Evolutionary conservation across 768 basidiomycete species (phyloP), one percentile per base, ranked within the genome.

Genomic region (Pulveroboletus frians): DNA sequence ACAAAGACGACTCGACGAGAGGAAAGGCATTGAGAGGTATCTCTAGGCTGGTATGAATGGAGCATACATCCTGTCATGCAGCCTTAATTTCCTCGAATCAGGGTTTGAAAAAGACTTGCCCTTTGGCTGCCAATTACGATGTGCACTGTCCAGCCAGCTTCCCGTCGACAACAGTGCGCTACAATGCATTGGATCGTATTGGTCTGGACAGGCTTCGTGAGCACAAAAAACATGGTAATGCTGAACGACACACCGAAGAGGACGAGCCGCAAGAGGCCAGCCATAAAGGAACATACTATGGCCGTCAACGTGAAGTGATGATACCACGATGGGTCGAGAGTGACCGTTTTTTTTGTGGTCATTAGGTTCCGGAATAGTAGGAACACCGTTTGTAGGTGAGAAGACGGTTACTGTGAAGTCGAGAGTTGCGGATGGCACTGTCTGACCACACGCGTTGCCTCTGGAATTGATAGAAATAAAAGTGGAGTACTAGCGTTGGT

Each of bases 101-200:
- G 10, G 43, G n/a, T 32, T 45, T 27, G 49, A 31, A 85, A 51
- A 46, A 45, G 13, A 54, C 62, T 51, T 50, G 44, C 92, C 90
- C 52, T 90, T 79, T 3, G 92, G 92, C 63, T 96, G 92, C 92
- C 92, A 96, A 59, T 84, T 85, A 52, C 65, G 73, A 62, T 77
- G 75, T 35, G 63, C 68, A 21, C 69, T 64, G 63, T 92, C 92
- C 47, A 92, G 65, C 92, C 92, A 95, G 57, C 76, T 78, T 26
- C 92, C 92, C 35, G 72, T 73, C 41, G 75, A 84, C 40, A 92
- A 65, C 23, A 93, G 67, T 5, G 88, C 76, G 50, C 77, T 71
- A 62, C 92, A 94, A 60, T 81, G 85, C 46, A 78, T 72, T 13
- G 85, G 81, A 66, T 93, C 92, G 7, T 75, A 68, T 64, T 75